phyloP scores from a whole-genome alignment of 331 rosid genomes.

The Malus hybrid region DNA sequence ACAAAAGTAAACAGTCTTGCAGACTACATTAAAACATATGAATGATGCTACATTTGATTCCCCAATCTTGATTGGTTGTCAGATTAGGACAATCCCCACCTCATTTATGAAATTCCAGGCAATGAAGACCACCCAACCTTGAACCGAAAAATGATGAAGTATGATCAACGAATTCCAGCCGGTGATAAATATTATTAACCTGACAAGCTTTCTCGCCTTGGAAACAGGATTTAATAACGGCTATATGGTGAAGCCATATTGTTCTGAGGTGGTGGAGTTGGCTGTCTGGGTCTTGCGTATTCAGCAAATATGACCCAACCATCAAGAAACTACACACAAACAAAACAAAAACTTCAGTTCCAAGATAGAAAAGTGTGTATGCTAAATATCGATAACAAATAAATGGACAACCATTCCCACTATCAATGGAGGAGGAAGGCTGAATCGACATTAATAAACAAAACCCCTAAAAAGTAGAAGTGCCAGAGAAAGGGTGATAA shows the following conservation, averaged over 20 bases:
- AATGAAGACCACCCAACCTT: constrained; percentile 18
- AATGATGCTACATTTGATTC: neutral
- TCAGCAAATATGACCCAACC: constrained; percentile 99
- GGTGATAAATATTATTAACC: constrained; percentile 14
- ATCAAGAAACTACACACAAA: constrained; percentile 61
- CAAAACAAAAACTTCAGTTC: constrained; percentile 11
- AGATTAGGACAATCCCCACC: constrained; percentile 5
- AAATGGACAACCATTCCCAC: too few species aligned
- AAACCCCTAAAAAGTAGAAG: neutral
- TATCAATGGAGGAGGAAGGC: too few species aligned
- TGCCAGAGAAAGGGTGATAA: neutral
- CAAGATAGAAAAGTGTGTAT: neutral
- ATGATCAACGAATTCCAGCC: neutral
- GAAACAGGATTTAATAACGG: constrained; percentile 29
- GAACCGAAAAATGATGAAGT: constrained; percentile 5
- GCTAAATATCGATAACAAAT: too few species aligned
- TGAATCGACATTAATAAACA: too few species aligned
- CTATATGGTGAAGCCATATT: constrained; percentile 31
- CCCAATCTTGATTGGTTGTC: neutral
- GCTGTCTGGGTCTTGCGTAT: constrained; percentile 83
- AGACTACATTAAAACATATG: neutral
- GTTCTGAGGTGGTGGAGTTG: constrained; percentile 30
- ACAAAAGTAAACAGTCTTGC: neutral
- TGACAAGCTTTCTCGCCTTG: constrained; percentile 10
- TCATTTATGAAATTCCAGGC: constrained; percentile 7